Conservation (phyloP, 805 yeast species). For the Candida bentonensis region DNA sequence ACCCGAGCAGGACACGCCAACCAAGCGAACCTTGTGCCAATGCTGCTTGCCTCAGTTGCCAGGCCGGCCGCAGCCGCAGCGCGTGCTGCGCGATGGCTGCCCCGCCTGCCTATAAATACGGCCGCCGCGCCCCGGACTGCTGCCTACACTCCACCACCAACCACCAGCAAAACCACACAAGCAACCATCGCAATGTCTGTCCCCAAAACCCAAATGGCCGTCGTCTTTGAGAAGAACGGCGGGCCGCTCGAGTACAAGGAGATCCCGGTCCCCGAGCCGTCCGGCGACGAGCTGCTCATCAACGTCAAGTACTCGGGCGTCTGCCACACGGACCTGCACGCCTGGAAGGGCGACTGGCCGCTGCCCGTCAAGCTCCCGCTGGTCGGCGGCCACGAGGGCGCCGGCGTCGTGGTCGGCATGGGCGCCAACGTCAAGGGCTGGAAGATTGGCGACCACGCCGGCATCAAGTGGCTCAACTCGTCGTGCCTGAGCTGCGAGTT, state of each 20-base stretch:
- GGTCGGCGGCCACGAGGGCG: conserved; percentile 87
- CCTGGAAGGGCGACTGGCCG: conserved; percentile 93
- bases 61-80: no score
- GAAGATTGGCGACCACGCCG: conserved; percentile 69
- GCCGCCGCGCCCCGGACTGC: no score
- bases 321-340: conserved; percentile 89
- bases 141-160: no score
- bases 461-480: conserved; percentile 73
- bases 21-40: no score
- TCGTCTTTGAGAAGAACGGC: conserved; percentile 49
- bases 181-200: background rate
- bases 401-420: conserved; percentile 68
- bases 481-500: conserved; percentile 49
- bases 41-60: no score
- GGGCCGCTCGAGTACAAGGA: conserved; percentile 56
- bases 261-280: conserved; percentile 70
- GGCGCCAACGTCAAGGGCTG: conserved; percentile 58
- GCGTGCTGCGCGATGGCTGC: no score
- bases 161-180: no score
- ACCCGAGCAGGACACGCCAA: no score
- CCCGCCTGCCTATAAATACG: no score
- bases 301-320: conserved; percentile 83
- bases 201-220: conserved; percentile 31
- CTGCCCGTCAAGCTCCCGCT: conserved; percentile 57
- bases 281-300: conserved; percentile 61